Base-by-base conservation (phyloP, 1,284 basidiomycete species). In the Xanthoconium separans region DNA sequence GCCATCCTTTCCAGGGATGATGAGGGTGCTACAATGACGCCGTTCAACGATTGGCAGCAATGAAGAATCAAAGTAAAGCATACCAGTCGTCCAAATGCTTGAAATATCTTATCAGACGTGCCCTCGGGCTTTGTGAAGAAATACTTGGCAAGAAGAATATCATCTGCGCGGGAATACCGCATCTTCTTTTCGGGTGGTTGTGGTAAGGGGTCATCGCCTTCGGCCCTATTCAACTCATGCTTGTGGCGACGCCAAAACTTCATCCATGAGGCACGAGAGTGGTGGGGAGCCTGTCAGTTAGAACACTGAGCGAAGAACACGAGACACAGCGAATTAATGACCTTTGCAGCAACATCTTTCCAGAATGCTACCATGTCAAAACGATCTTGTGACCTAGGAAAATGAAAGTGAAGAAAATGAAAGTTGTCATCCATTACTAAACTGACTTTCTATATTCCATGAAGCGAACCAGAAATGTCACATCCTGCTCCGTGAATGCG, bases 1-100 rank as follows among this genome's bases (percentile, higher is more conserved):
- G 89, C 90, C 89, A 92, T 22, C 89, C 89, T 68, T 92, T 92
- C 89, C 89, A 92, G 2, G 89, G 89, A 73, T 92, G 89, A 67
- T 91, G 88, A 6, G 89, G 81, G 70, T 91, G 78, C 89, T 91
- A 61, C 22, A 34, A 50, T 11, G 45, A 50, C 37, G 16, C n/a
- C 9, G 41, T 34, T 57, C 47, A 51, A 13, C 43, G 6, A 45
- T n/a, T 9, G 2, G 9, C 4, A 5, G 16, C 45, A 37, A 12
- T 10, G 45, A n/a, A 40, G 18, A 15, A 41, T 50, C 48, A 24
- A 53, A 58, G 48, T 4, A 52, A 44, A 56, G 55, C 81, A 57
- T 55, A 89, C 88, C 71, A 75, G 54, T 56, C 84, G 77, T 15
- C 81, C 88, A 67, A 91, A 91, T 0, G 76, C 77, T 64, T 91